phyloP scores from a whole-genome alignment of 2,329 filamentous ascomycete genomes.

The Stemphylium beticola region DNA sequence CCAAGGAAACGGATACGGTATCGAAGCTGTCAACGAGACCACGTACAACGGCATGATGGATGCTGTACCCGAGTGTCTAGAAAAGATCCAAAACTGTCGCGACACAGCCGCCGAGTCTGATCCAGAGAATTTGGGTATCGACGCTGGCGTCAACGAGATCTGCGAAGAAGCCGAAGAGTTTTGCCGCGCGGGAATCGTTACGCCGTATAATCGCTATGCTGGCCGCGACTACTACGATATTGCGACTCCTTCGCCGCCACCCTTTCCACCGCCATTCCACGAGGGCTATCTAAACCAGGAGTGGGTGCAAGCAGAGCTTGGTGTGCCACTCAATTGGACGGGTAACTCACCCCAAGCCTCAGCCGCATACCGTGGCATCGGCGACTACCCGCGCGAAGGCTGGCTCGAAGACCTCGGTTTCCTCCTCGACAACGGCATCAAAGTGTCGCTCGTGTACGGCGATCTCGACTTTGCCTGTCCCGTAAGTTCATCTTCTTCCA shows the following conservation, averaged over 20 bases:
- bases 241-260: conserved; percentile 22
- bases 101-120: conserved; percentile 18
- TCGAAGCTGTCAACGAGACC: conserved; percentile 21
- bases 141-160: conserved; percentile 47
- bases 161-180: conserved; percentile 61
- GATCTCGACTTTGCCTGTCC: conserved; percentile 42
- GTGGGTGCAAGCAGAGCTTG: conserved; percentile 21
- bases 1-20: conserved; percentile 13
- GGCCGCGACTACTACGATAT: conserved; percentile 30
- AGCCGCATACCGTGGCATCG: conserved; percentile 33
- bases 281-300: conserved; percentile 17
- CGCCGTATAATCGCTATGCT: conserved; percentile 21
- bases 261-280: conserved; percentile 32
- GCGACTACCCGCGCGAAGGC: conserved; percentile 54
- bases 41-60: conserved; percentile 24
- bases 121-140: conserved; percentile 48
- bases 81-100: conserved; percentile 21
- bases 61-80: conserved; percentile 20
- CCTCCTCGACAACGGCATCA: conserved; percentile 55
- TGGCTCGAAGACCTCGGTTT: conserved; percentile 54
- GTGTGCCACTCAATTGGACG: conserved; percentile 20
- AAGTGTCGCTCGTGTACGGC: conserved; percentile 27
- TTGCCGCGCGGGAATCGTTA: conserved; percentile 25
- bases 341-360: conserved; percentile 25
- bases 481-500: background rate